These are phyloP conservation scores for Neophaeococcomyces aloes DNA, from an alignment of 2,329 filamentous ascomycete genomes.

Conservation along the genomic window DNA sequence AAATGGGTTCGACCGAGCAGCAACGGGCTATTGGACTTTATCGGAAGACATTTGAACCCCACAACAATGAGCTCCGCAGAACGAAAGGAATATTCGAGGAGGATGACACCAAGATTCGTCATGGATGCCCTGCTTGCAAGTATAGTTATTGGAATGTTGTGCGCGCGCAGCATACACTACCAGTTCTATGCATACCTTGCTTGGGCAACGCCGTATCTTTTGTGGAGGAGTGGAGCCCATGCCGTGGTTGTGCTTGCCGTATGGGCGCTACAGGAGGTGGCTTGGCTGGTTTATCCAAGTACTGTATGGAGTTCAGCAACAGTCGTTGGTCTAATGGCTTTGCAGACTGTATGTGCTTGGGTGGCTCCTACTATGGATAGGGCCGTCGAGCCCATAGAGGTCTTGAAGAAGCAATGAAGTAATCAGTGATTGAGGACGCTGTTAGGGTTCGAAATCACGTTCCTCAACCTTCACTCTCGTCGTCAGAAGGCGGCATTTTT, in stretches of 20 bases:
- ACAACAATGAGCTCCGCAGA: slow-evolving; percentile 18
- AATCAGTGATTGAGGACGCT: no score
- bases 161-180: slow-evolving; percentile 82
- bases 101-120: slow-evolving; percentile 61
- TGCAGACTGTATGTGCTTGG: slow-evolving; percentile 43
- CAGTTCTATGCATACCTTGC: slow-evolving; percentile 90
- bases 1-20: slow-evolving; percentile 64
- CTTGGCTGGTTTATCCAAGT: slow-evolving; percentile 91
- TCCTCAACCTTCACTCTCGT: slow-evolving; percentile 46
- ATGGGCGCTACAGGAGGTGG: slow-evolving; percentile 77
- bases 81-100: slow-evolving; percentile 43
- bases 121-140: slow-evolving; percentile 67
- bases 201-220: slow-evolving; percentile 77
- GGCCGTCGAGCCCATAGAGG: slow-evolving; percentile 5
- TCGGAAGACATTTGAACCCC: slow-evolving; percentile 36
- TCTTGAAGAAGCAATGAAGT: slow-evolving; percentile 11
- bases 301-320: slow-evolving; percentile 51
- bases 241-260: slow-evolving; percentile 56
- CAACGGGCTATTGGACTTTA: slow-evolving; percentile 45
- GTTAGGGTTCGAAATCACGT: no score
- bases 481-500: slow-evolving; percentile 73
- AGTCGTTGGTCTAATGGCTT: slow-evolving; percentile 60
- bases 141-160: slow-evolving; percentile 69
- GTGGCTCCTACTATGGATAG: slow-evolving; percentile 14
- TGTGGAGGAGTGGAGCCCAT: slow-evolving; percentile 66